phyloP scores from a whole-genome alignment of 768 basidiomycete species.

The Phanerochaete carnosa region DNA sequence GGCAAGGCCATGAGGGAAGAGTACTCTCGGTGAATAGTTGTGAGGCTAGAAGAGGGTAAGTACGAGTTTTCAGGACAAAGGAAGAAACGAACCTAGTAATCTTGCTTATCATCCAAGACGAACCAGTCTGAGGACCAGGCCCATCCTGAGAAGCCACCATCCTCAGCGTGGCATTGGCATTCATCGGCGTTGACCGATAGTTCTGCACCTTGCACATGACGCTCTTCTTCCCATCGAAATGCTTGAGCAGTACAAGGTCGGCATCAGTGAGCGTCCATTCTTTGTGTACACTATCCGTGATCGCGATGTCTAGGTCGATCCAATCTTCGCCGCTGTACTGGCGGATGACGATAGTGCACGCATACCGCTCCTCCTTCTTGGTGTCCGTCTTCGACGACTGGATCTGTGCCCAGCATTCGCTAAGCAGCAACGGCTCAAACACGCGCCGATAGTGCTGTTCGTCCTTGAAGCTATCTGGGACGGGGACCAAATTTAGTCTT shows the following conservation, averaged over 20 bases:
- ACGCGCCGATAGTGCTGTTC: conserved; percentile 66
- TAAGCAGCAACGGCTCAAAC: conserved; percentile 81
- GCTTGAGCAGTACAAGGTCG: conserved; percentile 79
- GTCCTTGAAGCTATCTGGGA: conserved; percentile 66
- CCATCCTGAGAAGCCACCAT: conserved; percentile 46
- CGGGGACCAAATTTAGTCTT: conserved; percentile 29
- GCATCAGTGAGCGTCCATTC: conserved; percentile 79
- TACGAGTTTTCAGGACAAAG: background rate
- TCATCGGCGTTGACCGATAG: conserved; percentile 39
- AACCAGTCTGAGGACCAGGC: conserved; percentile 59
- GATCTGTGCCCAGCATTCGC: conserved; percentile 92
- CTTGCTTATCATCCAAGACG: conserved; percentile 73
- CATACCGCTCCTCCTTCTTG: conserved; percentile 40
- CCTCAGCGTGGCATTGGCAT: conserved; percentile 57
- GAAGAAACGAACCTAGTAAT: conserved; percentile 66
- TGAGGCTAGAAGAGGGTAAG: conserved; percentile 53
- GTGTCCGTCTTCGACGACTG: conserved; percentile 69
- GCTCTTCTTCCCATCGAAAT: conserved; percentile 47
- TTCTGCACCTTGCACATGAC: conserved; percentile 71
- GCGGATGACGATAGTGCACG: conserved; percentile 64
- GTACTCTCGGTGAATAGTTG: conserved; percentile 91
- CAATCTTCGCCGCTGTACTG: conserved; percentile 72
- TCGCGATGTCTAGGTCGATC: conserved; percentile 70
- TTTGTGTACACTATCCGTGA: conserved; percentile 55
- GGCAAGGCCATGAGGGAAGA: conserved; percentile 79